Evolutionary conservation across 1,284 basidiomycete species (phyloP).

Genomic region (Moniliella sp.): DNA sequence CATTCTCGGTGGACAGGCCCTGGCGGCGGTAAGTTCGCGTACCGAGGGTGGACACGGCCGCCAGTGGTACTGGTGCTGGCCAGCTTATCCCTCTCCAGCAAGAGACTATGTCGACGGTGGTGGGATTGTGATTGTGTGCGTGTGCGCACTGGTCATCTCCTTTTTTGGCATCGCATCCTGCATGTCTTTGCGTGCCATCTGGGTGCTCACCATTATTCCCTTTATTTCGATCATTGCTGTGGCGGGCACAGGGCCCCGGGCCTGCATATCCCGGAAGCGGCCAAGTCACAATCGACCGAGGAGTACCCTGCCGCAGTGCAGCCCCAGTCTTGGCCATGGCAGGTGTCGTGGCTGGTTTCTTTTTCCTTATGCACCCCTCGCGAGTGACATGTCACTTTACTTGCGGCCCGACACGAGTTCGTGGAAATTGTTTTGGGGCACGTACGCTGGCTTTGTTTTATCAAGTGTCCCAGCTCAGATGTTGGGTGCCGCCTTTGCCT

Average conservation of each 20-base stretch:
- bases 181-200: conserved; percentile 48
- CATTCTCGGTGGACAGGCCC: conserved; percentile 37
- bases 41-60: too few relatives aligned
- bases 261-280: conserved; percentile 34
- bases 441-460: conserved; percentile 25
- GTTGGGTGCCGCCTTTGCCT: conserved; percentile 40
- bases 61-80: too few relatives aligned
- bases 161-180: conserved; percentile 61
- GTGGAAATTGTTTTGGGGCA: conserved; percentile 43
- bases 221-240: conserved; percentile 42
- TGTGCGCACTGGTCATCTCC: conserved; percentile 55
- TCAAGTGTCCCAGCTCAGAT: conserved; percentile 42
- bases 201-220: conserved; percentile 55
- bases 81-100: conserved; percentile 25
- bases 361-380: too few relatives aligned
- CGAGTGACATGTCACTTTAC: too few relatives aligned
- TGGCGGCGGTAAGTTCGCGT: too few relatives aligned
- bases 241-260: conserved; percentile 41
- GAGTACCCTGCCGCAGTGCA: too few relatives aligned
- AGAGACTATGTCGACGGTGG: conserved; percentile 39
- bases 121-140: conserved; percentile 63
- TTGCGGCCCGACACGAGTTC: too few relatives aligned
- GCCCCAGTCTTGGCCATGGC: too few relatives aligned
- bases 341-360: too few relatives aligned
- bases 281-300: conserved; percentile 37